Evolutionary conservation across 164 flowering plant species (phyloP), one percentile per base, ranked within the genome.

Genomic region (Nelumbo lutea): DNA sequence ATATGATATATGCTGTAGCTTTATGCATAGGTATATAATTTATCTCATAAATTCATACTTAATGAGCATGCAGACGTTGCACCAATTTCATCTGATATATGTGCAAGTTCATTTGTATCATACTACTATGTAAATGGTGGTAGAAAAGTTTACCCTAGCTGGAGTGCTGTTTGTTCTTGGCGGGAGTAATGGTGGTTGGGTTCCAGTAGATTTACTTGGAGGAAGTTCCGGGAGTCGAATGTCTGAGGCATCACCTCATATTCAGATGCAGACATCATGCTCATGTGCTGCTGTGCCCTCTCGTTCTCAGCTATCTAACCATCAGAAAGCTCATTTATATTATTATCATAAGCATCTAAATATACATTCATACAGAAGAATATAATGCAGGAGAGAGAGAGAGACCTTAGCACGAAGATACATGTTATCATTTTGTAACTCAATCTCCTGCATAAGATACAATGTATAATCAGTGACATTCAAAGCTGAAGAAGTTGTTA

Each of bases 341-440:
- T 64, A 50, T n/a, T 46, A 50, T 7, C 41, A 27, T 10, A 44
- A 1, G 56, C 9, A 40, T 57, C 5, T 43, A 68, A 27, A 27
- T 27, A 27, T 27, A 27, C 13, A 57, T 50, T 9, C 40, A 13
- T 55, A 9, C 39, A 39, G n/a, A n/a, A 11, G 2, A 46, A 47
- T 2, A 56, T 27, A 27, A 27, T 27, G 45, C 9, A 27, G 51
- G 27, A 51, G 15, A 59, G 9, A 62, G 27, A 27, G 27, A 27
- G 9, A 62, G 10, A 93, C 97, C 93, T 85, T 90, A 51, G 96
- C 86, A 73, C 97, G 83, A 39, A 94, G 96, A 74, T 83, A 88
- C 80, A 88, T 89, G 73, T 91, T 94, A 65, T 83, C 85, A 74
- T 91, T 87, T 67, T 89, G 93, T 83, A 94, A 81, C 43, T 87